These are phyloP conservation scores for Ogataea hybrid DNA, from an alignment of 1,139 yeast species.

Conservation along the genomic window DNA sequence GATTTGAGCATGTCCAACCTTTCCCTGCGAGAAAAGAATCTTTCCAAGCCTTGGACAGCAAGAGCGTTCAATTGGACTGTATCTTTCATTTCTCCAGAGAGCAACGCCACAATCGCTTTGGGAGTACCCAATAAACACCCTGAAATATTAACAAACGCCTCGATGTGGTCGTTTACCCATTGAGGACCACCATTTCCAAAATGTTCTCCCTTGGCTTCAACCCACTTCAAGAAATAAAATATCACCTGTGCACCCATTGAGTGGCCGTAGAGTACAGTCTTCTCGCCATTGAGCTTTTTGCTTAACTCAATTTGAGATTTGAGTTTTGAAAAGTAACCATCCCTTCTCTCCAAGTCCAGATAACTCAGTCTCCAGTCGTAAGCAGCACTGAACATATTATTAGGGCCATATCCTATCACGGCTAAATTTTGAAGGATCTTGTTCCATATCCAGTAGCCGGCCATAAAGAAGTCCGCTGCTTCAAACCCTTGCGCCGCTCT, in stretches of 20 bases:
- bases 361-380: slow-evolving; percentile 97
- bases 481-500: slow-evolving; percentile 97
- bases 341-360: slow-evolving; percentile 82
- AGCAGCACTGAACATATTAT: slow-evolving; percentile 85
- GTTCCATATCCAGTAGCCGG: slow-evolving; percentile 99
- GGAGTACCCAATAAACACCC: slow-evolving; percentile 94
- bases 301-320: slow-evolving; percentile 68
- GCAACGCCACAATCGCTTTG: slow-evolving; percentile 82
- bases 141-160: slow-evolving; percentile 78
- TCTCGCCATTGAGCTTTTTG: slow-evolving; percentile 55
- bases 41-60: slow-evolving; percentile 93
- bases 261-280: slow-evolving; percentile 80
- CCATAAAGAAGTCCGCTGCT: slow-evolving; percentile 93
- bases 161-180: slow-evolving; percentile 87
- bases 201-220: slow-evolving; percentile 73
- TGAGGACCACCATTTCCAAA: slow-evolving; percentile 84
- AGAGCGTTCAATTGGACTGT: slow-evolving; percentile 90
- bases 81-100: slow-evolving; percentile 98
- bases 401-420: slow-evolving; percentile 90
- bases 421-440: slow-evolving; percentile 90
- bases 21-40: slow-evolving; percentile 86
- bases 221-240: slow-evolving; percentile 93
- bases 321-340: slow-evolving; percentile 75
- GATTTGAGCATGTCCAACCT: slow-evolving; percentile 80
- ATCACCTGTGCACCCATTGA: slow-evolving; percentile 96